Evolutionary conservation across 352 stramenopile species (phyloP), one percentile per base, ranked within the genome.

Genomic region (Globisporangium solare): DNA sequence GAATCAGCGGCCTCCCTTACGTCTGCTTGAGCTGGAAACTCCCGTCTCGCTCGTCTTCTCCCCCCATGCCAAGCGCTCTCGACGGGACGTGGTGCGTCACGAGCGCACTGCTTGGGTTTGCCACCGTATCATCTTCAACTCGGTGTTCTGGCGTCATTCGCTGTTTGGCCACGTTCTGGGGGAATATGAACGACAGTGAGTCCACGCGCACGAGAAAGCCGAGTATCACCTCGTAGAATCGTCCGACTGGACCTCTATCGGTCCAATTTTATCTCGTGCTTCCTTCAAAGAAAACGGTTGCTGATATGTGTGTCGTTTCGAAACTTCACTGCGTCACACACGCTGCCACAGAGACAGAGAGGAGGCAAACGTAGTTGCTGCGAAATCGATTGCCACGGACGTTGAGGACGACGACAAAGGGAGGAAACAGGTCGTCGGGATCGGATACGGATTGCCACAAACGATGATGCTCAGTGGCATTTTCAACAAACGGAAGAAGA

Each of bases 401-500:
- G 41, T 1, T 35, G 6, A 35, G 27, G 27, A 35, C 27, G 27
- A 10, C 27, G 7, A 6, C 27, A 64, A 24, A 11, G 18, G 17
- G 41, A 49, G 39, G 35, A 24, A 56, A 27, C 37, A 40, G 41
- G 12, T 35, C 46, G 42, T 39, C n/a, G n/a, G n/a, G 32, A 7
- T 7, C 39, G 22, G n/a, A 18, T 40, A 24, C 6, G 27, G 17
- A 12, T 32, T 20, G 22, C 31, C 22, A 20, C 10, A 14, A 7
- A 47, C 11, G 13, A 49, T 18, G 37, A 89, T 92, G 81, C 69
- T 92, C 27, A 73, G 73, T 45, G 72, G 79, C 45, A 84, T 92
- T 58, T 92, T 92, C 61, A 65, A 87, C 46, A 92, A 92, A 67
- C 78, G 76, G 41, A 88, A 85, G 70, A 92, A 92, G 67, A 83